Percentiles rank a stretch among this genome's conserved stretches.
Evolutionary conservation across 2,329 filamentous ascomycete species (phyloP).

Genomic region (Aspergillus costaricaensis): DNA sequence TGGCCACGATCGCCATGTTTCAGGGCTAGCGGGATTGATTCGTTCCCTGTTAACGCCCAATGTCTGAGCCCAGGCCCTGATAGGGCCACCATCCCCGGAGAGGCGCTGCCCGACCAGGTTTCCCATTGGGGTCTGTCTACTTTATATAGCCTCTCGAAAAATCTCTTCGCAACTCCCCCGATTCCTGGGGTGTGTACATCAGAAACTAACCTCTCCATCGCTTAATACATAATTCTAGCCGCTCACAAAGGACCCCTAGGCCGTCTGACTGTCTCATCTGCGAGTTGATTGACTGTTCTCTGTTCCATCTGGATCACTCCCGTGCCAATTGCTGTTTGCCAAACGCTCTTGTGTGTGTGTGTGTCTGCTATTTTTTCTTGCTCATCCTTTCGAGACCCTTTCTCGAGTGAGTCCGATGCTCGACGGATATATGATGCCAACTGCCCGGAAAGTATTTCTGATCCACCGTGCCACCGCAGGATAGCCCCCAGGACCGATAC

Average conservation of each 20-base stretch:
- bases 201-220: conserved; percentile 17
- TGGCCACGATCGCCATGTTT: conserved; percentile 20
- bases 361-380: conserved; percentile 5
- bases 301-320: background rate
- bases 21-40: conserved; percentile 22
- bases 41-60: conserved; percentile 27
- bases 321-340: conserved; percentile 13
- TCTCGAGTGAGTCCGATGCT: conserved; percentile 22
- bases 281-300: background rate
- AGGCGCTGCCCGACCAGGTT: conserved; percentile 26
- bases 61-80: conserved; percentile 21
- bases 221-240: conserved; percentile 17
- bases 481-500: conserved; percentile 18
- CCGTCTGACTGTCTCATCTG: conserved; percentile 2
- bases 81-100: conserved; percentile 22
- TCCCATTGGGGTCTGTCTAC: conserved; percentile 20
- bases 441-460: conserved; percentile 22
- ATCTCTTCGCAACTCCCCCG: conserved; percentile 2
- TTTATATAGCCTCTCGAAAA: conserved; percentile 18
- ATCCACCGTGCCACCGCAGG: conserved; percentile 23
- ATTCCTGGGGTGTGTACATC: conserved; percentile 13
- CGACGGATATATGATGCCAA: conserved; percentile 27
- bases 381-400: conserved; percentile 3
- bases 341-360: background rate
- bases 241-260: conserved; percentile 1